phyloP scores from a whole-genome alignment of 2,329 filamentous ascomycete genomes.

The Myriangium duriaei region DNA sequence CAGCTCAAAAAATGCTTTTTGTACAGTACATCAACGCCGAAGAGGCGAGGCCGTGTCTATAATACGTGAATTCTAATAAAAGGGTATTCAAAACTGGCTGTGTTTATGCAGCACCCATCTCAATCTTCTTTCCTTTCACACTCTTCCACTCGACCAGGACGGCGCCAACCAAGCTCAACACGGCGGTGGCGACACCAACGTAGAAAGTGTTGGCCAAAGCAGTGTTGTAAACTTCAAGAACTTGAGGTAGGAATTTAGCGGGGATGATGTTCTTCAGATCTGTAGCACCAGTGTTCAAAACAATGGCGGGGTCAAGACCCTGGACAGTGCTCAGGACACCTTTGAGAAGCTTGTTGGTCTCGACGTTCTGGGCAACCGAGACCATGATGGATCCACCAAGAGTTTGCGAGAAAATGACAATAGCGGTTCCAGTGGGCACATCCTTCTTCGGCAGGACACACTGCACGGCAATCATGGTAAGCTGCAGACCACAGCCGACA shows the following conservation, averaged over 20 bases:
- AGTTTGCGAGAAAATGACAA: constrained; percentile 38
- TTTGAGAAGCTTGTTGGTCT: constrained; percentile 36
- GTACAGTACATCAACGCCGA: no score
- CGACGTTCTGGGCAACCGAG: constrained; percentile 38
- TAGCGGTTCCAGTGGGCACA: constrained; percentile 35
- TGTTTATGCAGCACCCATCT: constrained; percentile 3
- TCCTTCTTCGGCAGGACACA: constrained; percentile 31
- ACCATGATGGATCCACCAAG: constrained; percentile 39
- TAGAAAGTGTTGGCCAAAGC: constrained; percentile 48
- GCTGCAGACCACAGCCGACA: constrained; percentile 35
- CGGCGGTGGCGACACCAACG: constrained; percentile 44
- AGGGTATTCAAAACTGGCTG: no score
- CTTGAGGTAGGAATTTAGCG: constrained; percentile 35
- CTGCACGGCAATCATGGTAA: constrained; percentile 36
- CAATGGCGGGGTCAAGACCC: constrained; percentile 29
- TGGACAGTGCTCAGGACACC: constrained; percentile 28
- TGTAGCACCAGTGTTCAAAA: constrained; percentile 42
- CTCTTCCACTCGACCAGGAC: constrained; percentile 51
- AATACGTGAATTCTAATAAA: no score
- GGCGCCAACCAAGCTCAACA: constrained; percentile 42
- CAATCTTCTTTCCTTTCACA: constrained; percentile 41
- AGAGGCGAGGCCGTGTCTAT: no score
- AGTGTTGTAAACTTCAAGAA: constrained; percentile 52
- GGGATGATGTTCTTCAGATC: constrained; percentile 44
- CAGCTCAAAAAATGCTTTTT: no score